Conservation (phyloP, 2,329 filamentous ascomycete genomes). For the Fusarium sp. region DNA sequence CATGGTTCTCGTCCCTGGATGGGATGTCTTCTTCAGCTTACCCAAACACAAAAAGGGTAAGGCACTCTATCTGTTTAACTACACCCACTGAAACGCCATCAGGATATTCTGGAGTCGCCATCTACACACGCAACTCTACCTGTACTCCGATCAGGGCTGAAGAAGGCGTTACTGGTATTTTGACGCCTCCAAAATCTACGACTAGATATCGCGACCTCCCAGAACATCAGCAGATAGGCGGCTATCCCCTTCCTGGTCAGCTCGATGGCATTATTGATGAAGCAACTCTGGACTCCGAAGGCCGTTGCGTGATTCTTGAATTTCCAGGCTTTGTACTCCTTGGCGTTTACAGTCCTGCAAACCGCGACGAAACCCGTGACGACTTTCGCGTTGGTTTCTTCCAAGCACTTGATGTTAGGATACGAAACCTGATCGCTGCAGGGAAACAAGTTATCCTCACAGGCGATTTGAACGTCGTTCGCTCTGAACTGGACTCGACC, state of each 20-base stretch:
- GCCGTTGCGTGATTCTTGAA: constrained; percentile 89
- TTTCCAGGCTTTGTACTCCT: constrained; percentile 95
- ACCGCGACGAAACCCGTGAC: constrained; percentile 83
- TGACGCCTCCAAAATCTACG: constrained; percentile 77
- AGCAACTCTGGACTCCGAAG: constrained; percentile 84
- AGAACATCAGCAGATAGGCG: constrained; percentile 80
- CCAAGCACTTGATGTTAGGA: constrained; percentile 80
- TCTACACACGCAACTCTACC: constrained; percentile 89
- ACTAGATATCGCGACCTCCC: constrained; percentile 80
- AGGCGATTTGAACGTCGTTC: constrained; percentile 87
- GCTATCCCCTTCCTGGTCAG: constrained; percentile 80
- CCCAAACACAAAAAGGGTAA: constrained; percentile 92
- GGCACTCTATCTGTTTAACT: not conserved
- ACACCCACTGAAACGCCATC: not conserved
- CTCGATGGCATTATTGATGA: constrained; percentile 74
- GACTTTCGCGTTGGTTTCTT: constrained; percentile 86
- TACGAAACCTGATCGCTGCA: constrained; percentile 82
- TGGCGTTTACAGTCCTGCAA: constrained; percentile 91
- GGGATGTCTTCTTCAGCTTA: constrained; percentile 96
- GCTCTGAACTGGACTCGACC: constrained; percentile 78
- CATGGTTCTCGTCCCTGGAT: constrained; percentile 93
- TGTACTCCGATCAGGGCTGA: constrained; percentile 91
- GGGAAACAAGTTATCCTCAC: constrained; percentile 88
- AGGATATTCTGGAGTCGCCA: constrained; percentile 96
- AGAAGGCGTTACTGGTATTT: constrained; percentile 88